Evolutionary conservation across 768 basidiomycete species (phyloP).

Genomic region (Strobilomyces echinocephalus): DNA sequence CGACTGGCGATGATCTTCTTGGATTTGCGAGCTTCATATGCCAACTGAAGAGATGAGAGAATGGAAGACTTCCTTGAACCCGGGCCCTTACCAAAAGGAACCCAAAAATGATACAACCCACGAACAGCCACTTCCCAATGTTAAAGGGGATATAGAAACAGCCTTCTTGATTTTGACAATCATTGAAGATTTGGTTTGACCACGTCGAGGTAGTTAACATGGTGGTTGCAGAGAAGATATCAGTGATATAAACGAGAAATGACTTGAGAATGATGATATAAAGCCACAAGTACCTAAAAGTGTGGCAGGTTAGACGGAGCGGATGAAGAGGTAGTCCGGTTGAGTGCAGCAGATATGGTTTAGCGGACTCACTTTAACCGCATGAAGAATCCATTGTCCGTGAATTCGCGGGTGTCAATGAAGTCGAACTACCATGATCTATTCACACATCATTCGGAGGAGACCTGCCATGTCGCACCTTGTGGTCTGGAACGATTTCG

Average conservation of each 20-base stretch:
- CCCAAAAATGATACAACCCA: constrained; percentile 97
- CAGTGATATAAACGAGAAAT: constrained; percentile 93
- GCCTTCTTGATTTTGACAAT: constrained; percentile 56
- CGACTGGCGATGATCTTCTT: constrained; percentile 92
- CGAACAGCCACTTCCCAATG: constrained; percentile 93
- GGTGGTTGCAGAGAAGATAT: constrained; percentile 96
- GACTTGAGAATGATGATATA: constrained; percentile 93
- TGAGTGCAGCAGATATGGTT: background rate
- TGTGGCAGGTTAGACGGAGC: constrained; percentile 7
- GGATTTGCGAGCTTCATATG: constrained; percentile 88
- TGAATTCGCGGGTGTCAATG: constrained; percentile 89
- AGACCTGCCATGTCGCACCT: constrained; percentile 48
- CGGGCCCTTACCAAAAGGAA: constrained; percentile 72
- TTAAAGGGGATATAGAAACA: constrained; percentile 86
- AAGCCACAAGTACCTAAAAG: constrained; percentile 79
- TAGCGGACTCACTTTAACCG: constrained; percentile 65
- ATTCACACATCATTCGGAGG: background rate
- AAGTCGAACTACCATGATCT: constrained; percentile 78
- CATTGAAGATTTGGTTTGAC: constrained; percentile 86
- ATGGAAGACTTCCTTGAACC: background rate
- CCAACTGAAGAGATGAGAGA: constrained; percentile 49
- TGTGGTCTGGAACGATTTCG: constrained; percentile 96
- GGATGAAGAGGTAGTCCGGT: background rate
- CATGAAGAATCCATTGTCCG: constrained; percentile 80
- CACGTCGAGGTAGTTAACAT: constrained; percentile 90